These are phyloP conservation scores for Dorcoceras hygrometricum DNA, from an alignment of 257 asterid species.

Conservation along the genomic window DNA sequence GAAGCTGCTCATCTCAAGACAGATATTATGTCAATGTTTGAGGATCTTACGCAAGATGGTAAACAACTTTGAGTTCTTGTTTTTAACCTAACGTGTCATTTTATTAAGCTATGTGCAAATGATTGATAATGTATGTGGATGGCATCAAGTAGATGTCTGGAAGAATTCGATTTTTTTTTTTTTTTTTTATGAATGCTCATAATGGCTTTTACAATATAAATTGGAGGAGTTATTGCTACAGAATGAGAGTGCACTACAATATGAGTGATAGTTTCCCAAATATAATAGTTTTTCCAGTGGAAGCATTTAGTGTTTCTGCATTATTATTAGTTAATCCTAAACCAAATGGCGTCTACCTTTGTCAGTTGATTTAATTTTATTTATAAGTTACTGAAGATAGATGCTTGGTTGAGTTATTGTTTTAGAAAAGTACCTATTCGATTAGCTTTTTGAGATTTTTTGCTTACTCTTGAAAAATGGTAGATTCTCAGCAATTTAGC, in stretches of 20 bases:
- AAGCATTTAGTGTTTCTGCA: neutral
- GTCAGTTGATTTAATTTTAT: neutral
- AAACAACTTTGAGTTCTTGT: slow-evolving; percentile 1
- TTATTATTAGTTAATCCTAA: neutral
- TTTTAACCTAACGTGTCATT: neutral
- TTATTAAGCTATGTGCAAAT: neutral
- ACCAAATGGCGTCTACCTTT: neutral
- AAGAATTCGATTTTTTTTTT: too few species aligned
- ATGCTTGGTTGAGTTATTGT: too few species aligned
- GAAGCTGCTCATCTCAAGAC: slow-evolving; percentile 45
- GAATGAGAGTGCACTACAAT: neutral
- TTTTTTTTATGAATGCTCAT: neutral
- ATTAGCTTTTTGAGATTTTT: too few species aligned
- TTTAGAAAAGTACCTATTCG: too few species aligned
- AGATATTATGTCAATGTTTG: slow-evolving; percentile 62
- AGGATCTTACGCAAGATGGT: slow-evolving; percentile 78
- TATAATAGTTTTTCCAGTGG: neutral
- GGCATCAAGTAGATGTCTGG: neutral
- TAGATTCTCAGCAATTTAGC: too few species aligned
- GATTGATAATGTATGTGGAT: neutral
- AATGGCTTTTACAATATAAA: too few species aligned
- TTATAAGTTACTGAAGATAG: too few species aligned
- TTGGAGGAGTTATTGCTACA: too few species aligned
- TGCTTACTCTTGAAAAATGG: too few species aligned
- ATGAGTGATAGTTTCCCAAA: neutral